Evolutionary conservation across 2,329 filamentous ascomycete species (phyloP), one percentile per base, ranked within the genome.

Genomic region (Cordyceps fumosorosea): DNA sequence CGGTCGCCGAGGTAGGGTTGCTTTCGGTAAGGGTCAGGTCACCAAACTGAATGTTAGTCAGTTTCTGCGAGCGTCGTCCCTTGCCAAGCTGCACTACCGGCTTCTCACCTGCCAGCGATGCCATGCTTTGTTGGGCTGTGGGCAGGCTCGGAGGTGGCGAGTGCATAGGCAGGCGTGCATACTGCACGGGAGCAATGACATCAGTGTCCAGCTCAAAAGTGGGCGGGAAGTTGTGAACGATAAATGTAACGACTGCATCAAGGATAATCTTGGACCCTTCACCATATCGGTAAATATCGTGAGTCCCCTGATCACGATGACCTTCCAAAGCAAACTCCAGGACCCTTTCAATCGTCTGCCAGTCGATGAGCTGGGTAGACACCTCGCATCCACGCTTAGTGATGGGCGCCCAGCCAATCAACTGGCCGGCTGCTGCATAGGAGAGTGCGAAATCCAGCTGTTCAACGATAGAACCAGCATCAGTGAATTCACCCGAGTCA

Each of bases 11-110:
- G 10, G 65, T 67, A 37, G 65, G 66, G 24, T 69, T 63, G 24
- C 67, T 67, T 24, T 73, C 72, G 0, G 67, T 63, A 65, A 76
- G 56, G 67, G 84, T 76, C 22, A 88, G 75, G 66, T 90, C 87
- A n/a, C 89, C 89, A 68, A 91, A 91, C 64, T 86, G 84, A 58
- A 91, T 90, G 64, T 80, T 81, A 64, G 81, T 83, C 12, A 89
- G 76, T 29, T 85, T 82, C 45, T 74, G 74, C 54, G 81, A 79
- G 56, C 84, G 73, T 58, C 75, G 78, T 8, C 69, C 70, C 56
- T 69, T 72, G 52, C 72, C 72, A 24, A 75, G 67, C 45, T 74
- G 73, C 22, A 74, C 70, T 3, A 71, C 71, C 8, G 75, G 73
- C 54, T 73, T 76, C 62, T 76, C 76, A 62, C 76, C 75, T 3